Conservation (phyloP, 2,329 filamentous ascomycete genomes). For the Alternaria sp. region DNA sequence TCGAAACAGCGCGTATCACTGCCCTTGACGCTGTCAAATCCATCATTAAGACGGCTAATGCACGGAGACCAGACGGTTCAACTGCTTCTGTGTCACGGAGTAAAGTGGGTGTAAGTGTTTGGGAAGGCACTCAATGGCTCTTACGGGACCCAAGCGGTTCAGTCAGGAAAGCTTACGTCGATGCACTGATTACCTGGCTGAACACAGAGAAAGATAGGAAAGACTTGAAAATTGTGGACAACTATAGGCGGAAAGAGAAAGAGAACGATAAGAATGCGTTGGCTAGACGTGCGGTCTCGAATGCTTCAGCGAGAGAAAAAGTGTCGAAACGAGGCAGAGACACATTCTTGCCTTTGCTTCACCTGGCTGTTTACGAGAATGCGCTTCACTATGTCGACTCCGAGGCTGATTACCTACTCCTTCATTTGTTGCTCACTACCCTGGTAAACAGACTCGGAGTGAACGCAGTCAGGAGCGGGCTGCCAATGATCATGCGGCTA, state of each 20-base stretch:
- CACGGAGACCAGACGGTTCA: slow-evolving; percentile 52
- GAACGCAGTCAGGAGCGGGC: slow-evolving; percentile 77
- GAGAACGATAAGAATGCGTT: slow-evolving; percentile 57
- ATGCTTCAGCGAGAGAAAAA: slow-evolving; percentile 69
- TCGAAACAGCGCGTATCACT: slow-evolving; percentile 66
- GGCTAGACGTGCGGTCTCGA: slow-evolving; percentile 73
- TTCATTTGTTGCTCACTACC: slow-evolving; percentile 78
- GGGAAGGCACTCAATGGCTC: slow-evolving; percentile 97
- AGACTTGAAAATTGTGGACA: slow-evolving; percentile 70
- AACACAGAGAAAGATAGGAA: slow-evolving; percentile 75
- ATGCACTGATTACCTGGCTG: slow-evolving; percentile 85
- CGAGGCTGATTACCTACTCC: slow-evolving; percentile 76
- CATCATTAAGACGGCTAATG: slow-evolving; percentile 82
- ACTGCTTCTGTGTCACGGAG: slow-evolving; percentile 71
- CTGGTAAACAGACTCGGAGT: slow-evolving; percentile 81
- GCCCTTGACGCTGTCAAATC: slow-evolving; percentile 83
- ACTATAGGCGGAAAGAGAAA: slow-evolving; percentile 54
- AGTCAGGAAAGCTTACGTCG: slow-evolving; percentile 84
- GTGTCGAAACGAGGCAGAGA: slow-evolving; percentile 63
- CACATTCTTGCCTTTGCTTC: slow-evolving; percentile 82
- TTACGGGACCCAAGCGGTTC: slow-evolving; percentile 78
- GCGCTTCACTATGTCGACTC: slow-evolving; percentile 69
- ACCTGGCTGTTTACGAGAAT: slow-evolving; percentile 89
- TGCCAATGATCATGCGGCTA: slow-evolving; percentile 88
- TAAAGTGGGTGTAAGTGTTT: slow-evolving; percentile 79